Conservation (phyloP, 495 filamentous ascomycete species). For the Amniculicola lignicola region DNA sequence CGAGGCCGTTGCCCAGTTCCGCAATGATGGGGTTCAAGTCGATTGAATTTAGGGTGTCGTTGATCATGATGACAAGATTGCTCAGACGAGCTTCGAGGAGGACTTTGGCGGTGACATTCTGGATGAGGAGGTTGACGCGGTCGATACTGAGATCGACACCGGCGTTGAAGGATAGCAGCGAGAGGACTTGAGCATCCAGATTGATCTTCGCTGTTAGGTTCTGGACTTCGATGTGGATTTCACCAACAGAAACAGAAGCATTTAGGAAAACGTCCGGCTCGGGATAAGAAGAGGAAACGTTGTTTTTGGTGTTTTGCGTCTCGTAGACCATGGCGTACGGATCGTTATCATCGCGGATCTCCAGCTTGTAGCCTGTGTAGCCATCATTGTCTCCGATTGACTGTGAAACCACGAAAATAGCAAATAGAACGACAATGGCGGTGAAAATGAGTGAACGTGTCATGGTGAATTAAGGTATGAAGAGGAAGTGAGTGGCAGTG, state of each 20-base stretch:
- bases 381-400: constrained; percentile 38
- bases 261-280: constrained; percentile 57
- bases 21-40: constrained; percentile 58
- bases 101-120: constrained; percentile 57
- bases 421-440: constrained; percentile 22
- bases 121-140: constrained; percentile 50
- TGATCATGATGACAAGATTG: constrained; percentile 56
- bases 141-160: constrained; percentile 55
- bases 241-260: constrained; percentile 51
- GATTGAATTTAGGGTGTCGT: constrained; percentile 50
- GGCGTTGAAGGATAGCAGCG: constrained; percentile 55
- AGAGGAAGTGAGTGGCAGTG: constrained; percentile 24
- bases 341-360: constrained; percentile 45
- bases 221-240: constrained; percentile 52
- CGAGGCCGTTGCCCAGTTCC: constrained; percentile 49
- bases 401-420: constrained; percentile 23
- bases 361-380: constrained; percentile 55
- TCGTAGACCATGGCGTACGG: constrained; percentile 50
- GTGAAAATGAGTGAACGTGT: constrained; percentile 34
- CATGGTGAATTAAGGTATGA: constrained; percentile 34
- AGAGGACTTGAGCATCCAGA: constrained; percentile 55
- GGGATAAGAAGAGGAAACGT: constrained; percentile 41
- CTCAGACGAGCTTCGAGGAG: constrained; percentile 54
- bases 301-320: constrained; percentile 48
- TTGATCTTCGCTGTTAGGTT: constrained; percentile 61